Evolutionary conservation across 2,329 filamentous ascomycete genomes (phyloP).

Genomic region (Tolypocladium ovalisporum): DNA sequence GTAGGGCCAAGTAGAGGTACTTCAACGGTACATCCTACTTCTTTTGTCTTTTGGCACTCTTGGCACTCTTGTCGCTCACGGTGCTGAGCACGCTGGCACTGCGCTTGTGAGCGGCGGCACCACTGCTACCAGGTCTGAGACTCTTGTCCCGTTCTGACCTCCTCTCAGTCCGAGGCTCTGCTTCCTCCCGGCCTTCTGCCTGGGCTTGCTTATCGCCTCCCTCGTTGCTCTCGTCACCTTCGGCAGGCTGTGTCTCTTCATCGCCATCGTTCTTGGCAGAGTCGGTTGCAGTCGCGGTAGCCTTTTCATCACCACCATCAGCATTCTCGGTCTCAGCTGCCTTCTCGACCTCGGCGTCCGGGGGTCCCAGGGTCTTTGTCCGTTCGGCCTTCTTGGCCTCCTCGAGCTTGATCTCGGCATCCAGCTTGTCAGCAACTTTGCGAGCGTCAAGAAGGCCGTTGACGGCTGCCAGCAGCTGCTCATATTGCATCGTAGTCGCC

Average conservation of each 20-base stretch:
- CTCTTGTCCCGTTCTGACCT: constrained; percentile 16
- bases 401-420: constrained; percentile 56
- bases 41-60: constrained; percentile 47
- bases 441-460: constrained; percentile 59
- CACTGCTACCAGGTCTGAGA: constrained; percentile 25
- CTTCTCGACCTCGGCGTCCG: constrained; percentile 6
- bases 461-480: constrained; percentile 58
- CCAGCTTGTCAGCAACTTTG: constrained; percentile 66
- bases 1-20: constrained; percentile 12
- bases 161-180: constrained; percentile 18
- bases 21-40: constrained; percentile 23
- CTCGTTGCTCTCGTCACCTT: constrained; percentile 8
- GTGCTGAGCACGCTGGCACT: constrained; percentile 73
- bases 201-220: constrained; percentile 1
- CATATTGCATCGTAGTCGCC: constrained; percentile 61
- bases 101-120: constrained; percentile 50
- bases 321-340: constrained; percentile 3
- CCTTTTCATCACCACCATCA: constrained; percentile 7
- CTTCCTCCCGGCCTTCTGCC: constrained; percentile 5
- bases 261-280: constrained; percentile 9
- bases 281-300: constrained; percentile 4
- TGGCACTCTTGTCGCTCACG: constrained; percentile 51
- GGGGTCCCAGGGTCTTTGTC: constrained; percentile 24
- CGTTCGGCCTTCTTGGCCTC: constrained; percentile 44
- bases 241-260: constrained; percentile 6